These are phyloP conservation scores for Calonectria multiphialidica DNA, from an alignment of 2,329 filamentous ascomycete species.

Conservation along the genomic window DNA sequence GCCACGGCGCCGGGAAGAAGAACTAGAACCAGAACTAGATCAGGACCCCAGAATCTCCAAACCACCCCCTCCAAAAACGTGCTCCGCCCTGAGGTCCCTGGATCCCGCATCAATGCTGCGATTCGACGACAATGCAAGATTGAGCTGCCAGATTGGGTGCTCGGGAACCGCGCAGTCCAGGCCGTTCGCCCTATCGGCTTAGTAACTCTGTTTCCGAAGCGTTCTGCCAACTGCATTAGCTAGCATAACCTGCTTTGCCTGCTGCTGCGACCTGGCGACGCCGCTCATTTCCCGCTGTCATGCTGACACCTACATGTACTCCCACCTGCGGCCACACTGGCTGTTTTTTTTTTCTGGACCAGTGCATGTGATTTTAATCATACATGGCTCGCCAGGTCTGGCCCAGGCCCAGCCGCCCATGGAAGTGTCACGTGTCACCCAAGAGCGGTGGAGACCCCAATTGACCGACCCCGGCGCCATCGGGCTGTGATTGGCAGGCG, in stretches of 20 bases:
- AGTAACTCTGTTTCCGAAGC: neutral
- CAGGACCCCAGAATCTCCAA: neutral
- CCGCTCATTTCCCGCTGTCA: conserved; percentile 9
- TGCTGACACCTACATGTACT: conserved; percentile 1
- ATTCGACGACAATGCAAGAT: conserved; percentile 3
- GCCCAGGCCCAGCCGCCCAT: neutral
- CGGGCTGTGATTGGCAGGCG: conserved; percentile 38
- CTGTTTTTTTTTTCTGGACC: neutral
- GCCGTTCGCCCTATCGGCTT: conserved; percentile 6
- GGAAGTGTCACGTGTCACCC: conserved; percentile 25
- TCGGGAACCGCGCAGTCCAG: neutral
- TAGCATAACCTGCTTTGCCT: neutral
- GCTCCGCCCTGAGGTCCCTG: neutral
- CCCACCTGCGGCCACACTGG: neutral
- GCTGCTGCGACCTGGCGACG: neutral
- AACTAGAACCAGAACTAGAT: neutral
- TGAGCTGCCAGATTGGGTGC: neutral
- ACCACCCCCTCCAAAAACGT: neutral
- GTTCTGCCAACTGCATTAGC: neutral
- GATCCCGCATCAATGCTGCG: neutral
- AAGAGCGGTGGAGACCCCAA: conserved; percentile 7
- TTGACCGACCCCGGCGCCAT: conserved; percentile 18
- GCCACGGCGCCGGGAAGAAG: conserved; percentile 26
- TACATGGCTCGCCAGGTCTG: neutral
- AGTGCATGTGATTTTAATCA: conserved; percentile 9